Evolutionary conservation across 768 basidiomycete genomes (phyloP).

Genomic region (Imleria badia): DNA sequence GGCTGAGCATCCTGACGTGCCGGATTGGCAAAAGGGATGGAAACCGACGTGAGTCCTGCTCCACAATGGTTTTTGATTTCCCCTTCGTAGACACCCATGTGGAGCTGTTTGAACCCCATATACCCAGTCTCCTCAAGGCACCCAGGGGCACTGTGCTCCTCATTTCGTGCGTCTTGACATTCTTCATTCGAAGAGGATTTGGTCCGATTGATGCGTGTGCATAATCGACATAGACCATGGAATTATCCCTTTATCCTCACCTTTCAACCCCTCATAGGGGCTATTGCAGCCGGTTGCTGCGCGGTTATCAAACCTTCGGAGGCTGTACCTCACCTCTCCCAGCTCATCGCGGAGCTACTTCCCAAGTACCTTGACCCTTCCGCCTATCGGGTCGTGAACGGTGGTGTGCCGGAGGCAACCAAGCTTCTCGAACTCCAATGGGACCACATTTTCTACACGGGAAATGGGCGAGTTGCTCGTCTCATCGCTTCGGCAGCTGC

Average conservation of each 20-base stretch:
- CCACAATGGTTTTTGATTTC: neutral
- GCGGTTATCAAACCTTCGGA: conserved; percentile 70
- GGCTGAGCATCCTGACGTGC: conserved; percentile 39
- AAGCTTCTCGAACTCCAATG: conserved; percentile 31
- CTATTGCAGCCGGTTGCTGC: conserved; percentile 74
- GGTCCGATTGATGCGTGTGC: neutral
- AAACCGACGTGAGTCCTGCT: conserved; percentile 39
- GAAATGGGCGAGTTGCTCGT: conserved; percentile 30
- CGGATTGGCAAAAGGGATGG: conserved; percentile 47
- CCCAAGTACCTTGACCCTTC: conserved; percentile 54
- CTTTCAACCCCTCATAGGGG: conserved; percentile 62
- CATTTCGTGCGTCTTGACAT: conserved; percentile 49
- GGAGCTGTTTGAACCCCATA: neutral
- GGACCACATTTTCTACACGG: conserved; percentile 41
- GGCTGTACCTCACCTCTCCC: conserved; percentile 42
- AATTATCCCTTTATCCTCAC: conserved; percentile 61
- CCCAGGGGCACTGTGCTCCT: conserved; percentile 64
- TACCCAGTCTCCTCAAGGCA: conserved; percentile 45
- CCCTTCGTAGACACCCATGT: neutral
- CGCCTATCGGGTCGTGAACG: conserved; percentile 55
- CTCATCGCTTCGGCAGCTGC: conserved; percentile 27
- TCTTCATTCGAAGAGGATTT: neutral
- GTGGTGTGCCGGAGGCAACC: conserved; percentile 40
- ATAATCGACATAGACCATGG: conserved; percentile 48
- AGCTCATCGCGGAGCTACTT: conserved; percentile 52